Base-by-base conservation (phyloP, 371 early-diverging fungal genomes). In the Rhizopus arrhizus region DNA sequence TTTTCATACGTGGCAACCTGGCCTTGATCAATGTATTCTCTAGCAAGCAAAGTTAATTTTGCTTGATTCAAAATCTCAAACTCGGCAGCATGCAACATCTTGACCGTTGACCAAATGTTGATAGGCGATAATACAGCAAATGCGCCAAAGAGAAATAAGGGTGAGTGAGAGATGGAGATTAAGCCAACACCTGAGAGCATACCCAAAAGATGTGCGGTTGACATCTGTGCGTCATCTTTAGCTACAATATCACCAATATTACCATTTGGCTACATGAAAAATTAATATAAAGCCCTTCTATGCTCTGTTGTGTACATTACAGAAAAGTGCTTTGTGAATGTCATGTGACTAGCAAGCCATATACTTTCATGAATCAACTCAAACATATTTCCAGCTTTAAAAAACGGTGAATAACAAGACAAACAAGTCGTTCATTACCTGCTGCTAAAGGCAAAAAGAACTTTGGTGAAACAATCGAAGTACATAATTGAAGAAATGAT, bases 171-270 rank as follows among this genome's bases (percentile, higher is more conserved):
- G 4, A 86, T 41, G 4, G 76, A 52, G 32, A 90, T 78, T n/a
- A 86, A 62, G 11, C 81, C 76, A 28, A 90, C 83, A 11, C 90
- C 90, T 1, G 75, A 68, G n/a, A 85, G 33, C 77, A 87, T 79
- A 22, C 90, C 90, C 36, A 82, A 33, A 32, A 90, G 65, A 72
- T 90, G 88, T 0, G 89, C 88, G 9, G 87, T 80, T 1, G 86
- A 83, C 83, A 87, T 85, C 70, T 90, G 90, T 36, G 85, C 80
- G 56, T 90, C 90, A 64, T 88, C 88, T 49, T 89, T 90, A 34
- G 88, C 88, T 3, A 87, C 86, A 52, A 90, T 78, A 65, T 88
- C 88, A 40, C 88, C 88, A 55, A 88, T 85, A 66, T 87, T 90
- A 15, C 80, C 81, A 53, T 66, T 78, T 11, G 74, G 77, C 81